A percentile compares a stretch with the other conserved stretches of the same genome.
phyloP scores from a whole-genome alignment of 257 asterid genomes.

The Ajuga chamaepitys region DNA sequence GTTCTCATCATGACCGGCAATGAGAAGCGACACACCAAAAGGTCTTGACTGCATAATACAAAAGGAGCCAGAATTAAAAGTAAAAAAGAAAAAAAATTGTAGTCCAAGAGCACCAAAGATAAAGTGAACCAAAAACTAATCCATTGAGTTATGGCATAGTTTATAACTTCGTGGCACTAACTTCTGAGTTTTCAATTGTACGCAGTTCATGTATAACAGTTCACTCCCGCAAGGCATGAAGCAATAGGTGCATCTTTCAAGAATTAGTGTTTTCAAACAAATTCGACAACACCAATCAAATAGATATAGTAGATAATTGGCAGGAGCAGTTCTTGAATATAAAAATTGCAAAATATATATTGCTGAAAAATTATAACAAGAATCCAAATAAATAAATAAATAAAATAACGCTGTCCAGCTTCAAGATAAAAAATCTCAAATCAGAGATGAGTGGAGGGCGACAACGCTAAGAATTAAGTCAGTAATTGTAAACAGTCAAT shows the following conservation, averaged over 20 bases:
- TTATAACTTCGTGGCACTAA: neutral
- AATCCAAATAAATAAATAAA: neutral
- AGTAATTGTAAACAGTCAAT: neutral
- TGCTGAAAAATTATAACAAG: neutral
- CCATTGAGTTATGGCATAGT: neutral
- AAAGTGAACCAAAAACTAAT: neutral
- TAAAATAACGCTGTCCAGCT: neutral
- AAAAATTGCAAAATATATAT: neutral
- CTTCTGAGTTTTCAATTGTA: neutral
- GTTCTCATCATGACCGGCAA: conserved; percentile 96
- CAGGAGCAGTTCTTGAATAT: neutral
- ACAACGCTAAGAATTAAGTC: neutral
- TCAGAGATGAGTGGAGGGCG: neutral
- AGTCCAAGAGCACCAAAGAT: neutral
- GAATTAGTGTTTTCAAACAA: neutral
- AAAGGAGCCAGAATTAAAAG: neutral
- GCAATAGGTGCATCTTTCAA: neutral
- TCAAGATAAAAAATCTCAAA: neutral
- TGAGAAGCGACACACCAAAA: conserved; percentile 89
- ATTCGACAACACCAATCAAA: neutral
- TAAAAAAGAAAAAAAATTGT: neutral
- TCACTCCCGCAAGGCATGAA: neutral
- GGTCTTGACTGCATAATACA: conserved; percentile 76
- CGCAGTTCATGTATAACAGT: neutral
- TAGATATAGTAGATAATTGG: neutral